Base-by-base conservation (phyloP, 768 basidiomycete genomes). In the Cystofilobasidium ferigula region DNA sequence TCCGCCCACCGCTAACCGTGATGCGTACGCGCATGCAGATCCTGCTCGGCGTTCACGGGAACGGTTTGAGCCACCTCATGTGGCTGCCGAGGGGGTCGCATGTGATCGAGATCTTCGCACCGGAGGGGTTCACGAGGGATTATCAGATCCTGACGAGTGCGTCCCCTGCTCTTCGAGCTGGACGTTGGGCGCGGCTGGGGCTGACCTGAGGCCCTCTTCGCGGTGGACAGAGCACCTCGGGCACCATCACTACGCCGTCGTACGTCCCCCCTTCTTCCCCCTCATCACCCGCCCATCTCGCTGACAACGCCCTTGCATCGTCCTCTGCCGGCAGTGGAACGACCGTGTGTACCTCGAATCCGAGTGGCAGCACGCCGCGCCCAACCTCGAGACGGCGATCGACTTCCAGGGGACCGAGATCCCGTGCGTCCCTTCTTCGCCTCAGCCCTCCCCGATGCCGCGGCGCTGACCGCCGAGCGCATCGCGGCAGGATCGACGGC, bases 391-490 rank as follows among this genome's bases (percentile, higher is more conserved):
- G 36, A 38, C 26, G 12, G 36, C 9, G 26, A 43, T 40, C 13
- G 57, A 59, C 34, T 59, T 59, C 57, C 57, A 59, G 24, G 57
- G 57, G 42, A 59, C 36, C 36, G 42, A 40, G 36, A 59, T 59
- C 32, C 32, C 32, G 57, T 58, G 26, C 38, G 57, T 58, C 5
- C 6, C 10, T 20, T 12, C 45, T 24, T n/a, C 45, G 6, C 8
- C 13, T 48, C 22, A 16, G 16, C 45, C 24, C 7, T 48, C 20
- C 45, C 20, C 45, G 20, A 48, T 12, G 45, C 20, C 8, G 16
- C 8, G 40, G 10, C 24, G 45, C 24, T 48, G 45, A 48, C 45
- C 10, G 8, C 13, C 13, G 8, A 9, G 13, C 22, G 16, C 24
- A 8, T 13, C 45, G 6, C 20, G 16, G 13, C 10, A 48, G 45